Conservation (phyloP, 1,284 basidiomycete species). For the Bondarzewia mesenterica region DNA sequence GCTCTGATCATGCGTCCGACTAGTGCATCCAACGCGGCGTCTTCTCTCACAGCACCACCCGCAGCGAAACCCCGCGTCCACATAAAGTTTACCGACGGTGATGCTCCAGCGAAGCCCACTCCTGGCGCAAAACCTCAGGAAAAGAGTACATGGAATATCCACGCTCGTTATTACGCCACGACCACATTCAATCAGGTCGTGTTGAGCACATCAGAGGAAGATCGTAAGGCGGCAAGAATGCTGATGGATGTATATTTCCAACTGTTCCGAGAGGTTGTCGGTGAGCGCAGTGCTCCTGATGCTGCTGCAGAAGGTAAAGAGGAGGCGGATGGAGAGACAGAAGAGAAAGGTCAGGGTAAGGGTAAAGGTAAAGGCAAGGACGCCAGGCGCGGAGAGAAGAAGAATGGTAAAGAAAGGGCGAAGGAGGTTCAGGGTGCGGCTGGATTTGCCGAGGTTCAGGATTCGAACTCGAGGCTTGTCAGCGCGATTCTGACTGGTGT, state of each 20-base stretch:
- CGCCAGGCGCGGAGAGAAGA: not conserved
- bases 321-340: slow-evolving; percentile 20
- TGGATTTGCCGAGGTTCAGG: slow-evolving; percentile 69
- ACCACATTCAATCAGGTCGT: slow-evolving; percentile 89
- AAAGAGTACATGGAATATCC: slow-evolving; percentile 24
- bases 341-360: slow-evolving; percentile 25
- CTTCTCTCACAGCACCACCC: slow-evolving; percentile 24
- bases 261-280: slow-evolving; percentile 85
- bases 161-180: slow-evolving; percentile 17
- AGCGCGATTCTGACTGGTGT: slow-evolving; percentile 93
- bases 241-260: slow-evolving; percentile 94
- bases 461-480: slow-evolving; percentile 77
- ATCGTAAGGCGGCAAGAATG: slow-evolving; percentile 73
- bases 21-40: slow-evolving; percentile 31
- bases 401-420: slow-evolving; percentile 23
- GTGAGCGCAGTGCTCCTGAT: slow-evolving; percentile 35
- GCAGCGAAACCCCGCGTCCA: slow-evolving; percentile 22
- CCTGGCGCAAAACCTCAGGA: slow-evolving; percentile 4
- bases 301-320: slow-evolving; percentile 20
- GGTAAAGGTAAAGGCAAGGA: not conserved
- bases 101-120: slow-evolving; percentile 15
- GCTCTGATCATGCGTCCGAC: slow-evolving; percentile 66
- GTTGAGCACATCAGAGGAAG: slow-evolving; percentile 54
- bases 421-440: slow-evolving; percentile 46
- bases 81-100: slow-evolving; percentile 29